A percentile compares a stretch with the other conserved stretches of the same genome.
These are phyloP conservation scores for Coniochaeta ligniaria DNA, from an alignment of 2,329 filamentous ascomycete genomes.

Conservation along the genomic window DNA sequence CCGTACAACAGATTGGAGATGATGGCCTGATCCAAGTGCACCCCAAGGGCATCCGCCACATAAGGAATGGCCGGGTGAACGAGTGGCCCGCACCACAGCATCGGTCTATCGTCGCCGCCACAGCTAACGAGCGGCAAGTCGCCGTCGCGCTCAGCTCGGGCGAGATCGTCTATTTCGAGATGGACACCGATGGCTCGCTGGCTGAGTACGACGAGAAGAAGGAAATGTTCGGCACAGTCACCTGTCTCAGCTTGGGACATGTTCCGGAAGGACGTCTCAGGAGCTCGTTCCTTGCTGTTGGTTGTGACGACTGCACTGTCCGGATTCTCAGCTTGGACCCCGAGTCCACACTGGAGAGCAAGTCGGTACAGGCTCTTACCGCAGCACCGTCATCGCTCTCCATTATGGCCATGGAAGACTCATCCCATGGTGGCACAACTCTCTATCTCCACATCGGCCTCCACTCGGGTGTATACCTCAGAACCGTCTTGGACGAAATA, in stretches of 20 bases:
- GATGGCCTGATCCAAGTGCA: slow-evolving; percentile 92
- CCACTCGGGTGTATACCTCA: slow-evolving; percentile 89
- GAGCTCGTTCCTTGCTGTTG: slow-evolving; percentile 90
- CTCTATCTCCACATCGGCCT: slow-evolving; percentile 94
- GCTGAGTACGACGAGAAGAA: slow-evolving; percentile 94
- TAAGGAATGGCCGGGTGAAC: slow-evolving; percentile 70
- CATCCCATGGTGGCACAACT: slow-evolving; percentile 78
- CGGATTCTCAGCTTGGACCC: slow-evolving; percentile 86
- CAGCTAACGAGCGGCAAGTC: slow-evolving; percentile 89
- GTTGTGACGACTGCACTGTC: slow-evolving; percentile 94
- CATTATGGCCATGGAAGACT: slow-evolving; percentile 95
- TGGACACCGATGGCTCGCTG: slow-evolving; percentile 84
- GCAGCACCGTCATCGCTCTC: slow-evolving; percentile 82
- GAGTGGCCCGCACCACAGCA: slow-evolving; percentile 94
- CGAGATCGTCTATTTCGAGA: slow-evolving; percentile 97
- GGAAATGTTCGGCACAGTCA: slow-evolving; percentile 92
- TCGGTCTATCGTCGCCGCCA: slow-evolving; percentile 88
- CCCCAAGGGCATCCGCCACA: slow-evolving; percentile 91
- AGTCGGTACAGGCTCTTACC: slow-evolving; percentile 88
- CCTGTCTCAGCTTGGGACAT: slow-evolving; percentile 85
- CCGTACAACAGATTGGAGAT: slow-evolving; percentile 89
- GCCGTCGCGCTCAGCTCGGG: slow-evolving; percentile 91
- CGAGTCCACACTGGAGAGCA: slow-evolving; percentile 84
- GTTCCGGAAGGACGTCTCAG: slow-evolving; percentile 84
- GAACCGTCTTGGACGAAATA: slow-evolving; percentile 89